Evolutionary conservation across 805 yeast species (phyloP), one percentile per base, ranked within the genome.

Genomic region (Komagataella mondaviorum): DNA sequence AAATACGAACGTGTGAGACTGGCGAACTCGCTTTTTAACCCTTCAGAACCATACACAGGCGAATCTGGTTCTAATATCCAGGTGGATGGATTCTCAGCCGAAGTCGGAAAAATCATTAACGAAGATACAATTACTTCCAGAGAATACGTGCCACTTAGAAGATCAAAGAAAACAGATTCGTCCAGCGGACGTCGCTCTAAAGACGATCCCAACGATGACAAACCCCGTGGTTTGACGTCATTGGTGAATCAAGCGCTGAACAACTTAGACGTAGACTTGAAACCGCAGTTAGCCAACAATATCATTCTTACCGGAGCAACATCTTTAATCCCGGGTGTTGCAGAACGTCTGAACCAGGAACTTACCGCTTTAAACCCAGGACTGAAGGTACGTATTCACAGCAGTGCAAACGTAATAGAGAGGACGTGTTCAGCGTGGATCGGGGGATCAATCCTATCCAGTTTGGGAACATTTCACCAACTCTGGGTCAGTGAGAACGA

Each of bases 391-490:
- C 73, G 96, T 61, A 75, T 90, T 39, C 85, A 88, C 57, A 83
- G 95, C 2, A 78, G 84, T 6, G 96, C 96, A 47, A 82, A 81
- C 60, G 65, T 83, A 4, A 73, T 74, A 52, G 96, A 90, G 66
- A 77, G 96, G 61, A 78, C 80, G 56, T 84, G 78, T 61, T 85
- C 88, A 54, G 73, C 91, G 6, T 90, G 96, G 96, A 77, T 90
- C 49, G 97, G 97, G 47, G 96, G 96, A 6, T 83, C 91, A 56
- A 89, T 90, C 44, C 70, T 90, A 52, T 81, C 95, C 5, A 83
- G 93, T 50, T 73, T 90, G 58, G 97, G 97, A 39, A 87, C 96
- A 2, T 90, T 90, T 73, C 97, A 90, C 65, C 97, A 90, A 66
- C 70, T 86, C 68, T 90, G 96, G 96, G 96, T 90, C 2, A 85